These are phyloP conservation scores for Macadamia tetraphylla DNA, from an alignment of 164 flowering plant genomes.

Conservation along the genomic window DNA sequence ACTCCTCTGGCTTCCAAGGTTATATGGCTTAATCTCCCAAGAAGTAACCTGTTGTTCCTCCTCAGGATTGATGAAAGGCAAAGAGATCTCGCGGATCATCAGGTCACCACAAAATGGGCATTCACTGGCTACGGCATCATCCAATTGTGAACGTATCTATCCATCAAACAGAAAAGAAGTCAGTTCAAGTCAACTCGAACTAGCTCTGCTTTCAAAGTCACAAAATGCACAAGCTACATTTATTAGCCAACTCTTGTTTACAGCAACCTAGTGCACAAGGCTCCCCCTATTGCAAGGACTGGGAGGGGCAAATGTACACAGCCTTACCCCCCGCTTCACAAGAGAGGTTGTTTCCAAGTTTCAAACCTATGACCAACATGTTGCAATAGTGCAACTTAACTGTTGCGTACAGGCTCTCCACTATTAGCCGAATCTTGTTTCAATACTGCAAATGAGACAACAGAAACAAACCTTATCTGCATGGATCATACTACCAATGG, in stretches of 20 bases:
- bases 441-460: not conserved
- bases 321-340: too few species aligned
- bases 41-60: slow-evolving; percentile 57
- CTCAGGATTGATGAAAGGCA: slow-evolving; percentile 67
- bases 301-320: too few species aligned
- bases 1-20: slow-evolving; percentile 53
- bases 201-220: not conserved
- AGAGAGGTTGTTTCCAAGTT: too few species aligned
- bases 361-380: too few species aligned
- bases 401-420: too few species aligned
- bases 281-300: too few species aligned
- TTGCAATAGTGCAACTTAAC: too few species aligned
- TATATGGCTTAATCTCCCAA: slow-evolving; percentile 76
- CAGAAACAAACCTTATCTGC: slow-evolving; percentile 61
- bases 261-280: too few species aligned
- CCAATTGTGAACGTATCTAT: slow-evolving; percentile 81
- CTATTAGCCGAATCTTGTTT: not conserved
- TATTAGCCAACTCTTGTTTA: not conserved
- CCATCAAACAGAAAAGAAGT: slow-evolving; percentile 6
- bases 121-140: slow-evolving; percentile 96
- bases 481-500: slow-evolving; percentile 52
- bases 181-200: not conserved
- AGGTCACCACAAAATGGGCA: slow-evolving; percentile 98
- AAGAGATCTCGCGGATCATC: slow-evolving; percentile 86
- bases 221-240: not conserved